Evolutionary conservation across 1,284 basidiomycete species (phyloP).

Genomic region (Heliocybe sulcata): DNA sequence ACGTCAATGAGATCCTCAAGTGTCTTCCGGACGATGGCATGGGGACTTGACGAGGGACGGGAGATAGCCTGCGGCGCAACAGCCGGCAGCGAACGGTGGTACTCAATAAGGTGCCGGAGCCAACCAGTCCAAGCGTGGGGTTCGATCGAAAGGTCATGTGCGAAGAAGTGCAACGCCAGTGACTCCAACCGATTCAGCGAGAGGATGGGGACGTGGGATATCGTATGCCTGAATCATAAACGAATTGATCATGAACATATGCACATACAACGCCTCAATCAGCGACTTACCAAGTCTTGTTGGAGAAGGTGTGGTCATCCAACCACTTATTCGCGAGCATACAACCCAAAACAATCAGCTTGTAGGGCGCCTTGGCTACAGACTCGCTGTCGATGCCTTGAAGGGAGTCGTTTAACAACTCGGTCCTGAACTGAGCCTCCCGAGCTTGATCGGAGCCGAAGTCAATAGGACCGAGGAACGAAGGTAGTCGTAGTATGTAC

Average conservation of each 20-base stretch:
- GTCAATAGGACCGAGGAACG: constrained; percentile 41
- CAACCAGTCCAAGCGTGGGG: constrained; percentile 59
- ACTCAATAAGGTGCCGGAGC: constrained; percentile 54
- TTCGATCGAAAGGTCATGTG: constrained; percentile 61
- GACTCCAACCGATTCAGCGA: constrained; percentile 65
- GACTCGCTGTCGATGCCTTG: constrained; percentile 41
- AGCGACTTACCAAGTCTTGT: constrained; percentile 77
- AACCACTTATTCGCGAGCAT: constrained; percentile 91
- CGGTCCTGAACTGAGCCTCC: constrained; percentile 55
- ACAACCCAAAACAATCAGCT: constrained; percentile 74
- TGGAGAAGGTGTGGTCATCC: constrained; percentile 88
- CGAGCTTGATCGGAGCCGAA: constrained; percentile 47
- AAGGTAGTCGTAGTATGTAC: constrained; percentile 76
- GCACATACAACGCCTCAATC: not conserved
- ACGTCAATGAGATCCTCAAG: constrained; percentile 60
- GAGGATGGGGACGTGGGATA: constrained; percentile 65
- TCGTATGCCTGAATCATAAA: constrained; percentile 53
- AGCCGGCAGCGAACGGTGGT: constrained; percentile 55
- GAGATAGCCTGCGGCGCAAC: constrained; percentile 68
- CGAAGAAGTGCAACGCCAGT: constrained; percentile 60
- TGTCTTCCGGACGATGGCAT: constrained; percentile 57
- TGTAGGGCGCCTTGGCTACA: constrained; percentile 57
- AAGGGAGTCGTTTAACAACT: constrained; percentile 46
- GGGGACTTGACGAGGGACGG: constrained; percentile 63
- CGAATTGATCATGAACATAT: constrained; percentile 4